Conservation (phyloP, 208 protist species). For the Trypanosoma boissoni region DNA sequence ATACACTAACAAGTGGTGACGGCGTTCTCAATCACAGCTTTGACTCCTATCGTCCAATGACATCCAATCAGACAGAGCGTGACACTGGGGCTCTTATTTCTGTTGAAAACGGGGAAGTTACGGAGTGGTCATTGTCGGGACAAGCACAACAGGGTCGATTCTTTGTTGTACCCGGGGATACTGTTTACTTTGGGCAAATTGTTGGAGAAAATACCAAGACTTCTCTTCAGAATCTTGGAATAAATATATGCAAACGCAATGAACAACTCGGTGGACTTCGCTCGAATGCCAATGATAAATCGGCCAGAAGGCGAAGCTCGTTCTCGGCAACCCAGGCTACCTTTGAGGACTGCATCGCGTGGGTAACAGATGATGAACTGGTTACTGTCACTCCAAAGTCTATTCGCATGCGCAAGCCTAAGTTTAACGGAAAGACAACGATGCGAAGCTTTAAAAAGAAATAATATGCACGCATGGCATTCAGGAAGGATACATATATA, state of each 20-base stretch:
- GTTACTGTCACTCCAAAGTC: slow-evolving; percentile 92
- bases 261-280: slow-evolving; percentile 89
- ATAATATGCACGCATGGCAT: slow-evolving; percentile 10
- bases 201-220: slow-evolving; percentile 90
- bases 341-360: slow-evolving; percentile 88
- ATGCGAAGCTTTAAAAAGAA: slow-evolving; percentile 70
- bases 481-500: not conserved
- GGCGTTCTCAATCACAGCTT: slow-evolving; percentile 89
- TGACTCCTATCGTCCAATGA: slow-evolving; percentile 78
- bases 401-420: slow-evolving; percentile 88
- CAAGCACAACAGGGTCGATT: slow-evolving; percentile 77
- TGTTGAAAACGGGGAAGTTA: slow-evolving; percentile 80
- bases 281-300: slow-evolving; percentile 89
- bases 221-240: slow-evolving; percentile 80
- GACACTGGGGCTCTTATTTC: slow-evolving; percentile 88
- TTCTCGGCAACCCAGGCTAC: slow-evolving; percentile 59
- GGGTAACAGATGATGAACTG: slow-evolving; percentile 87
- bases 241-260: slow-evolving; percentile 90
- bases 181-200: slow-evolving; percentile 90
- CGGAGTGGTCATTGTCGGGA: slow-evolving; percentile 82
- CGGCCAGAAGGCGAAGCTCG: slow-evolving; percentile 49
- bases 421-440: slow-evolving; percentile 88
- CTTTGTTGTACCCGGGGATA: slow-evolving; percentile 82
- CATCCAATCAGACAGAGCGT: slow-evolving; percentile 54
- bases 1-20: slow-evolving; percentile 85